A percentile compares a stretch with the other conserved stretches of the same genome.
Evolutionary conservation across 2,329 filamentous ascomycete species (phyloP).

Genomic region (Lasiodiplodia sp.): DNA sequence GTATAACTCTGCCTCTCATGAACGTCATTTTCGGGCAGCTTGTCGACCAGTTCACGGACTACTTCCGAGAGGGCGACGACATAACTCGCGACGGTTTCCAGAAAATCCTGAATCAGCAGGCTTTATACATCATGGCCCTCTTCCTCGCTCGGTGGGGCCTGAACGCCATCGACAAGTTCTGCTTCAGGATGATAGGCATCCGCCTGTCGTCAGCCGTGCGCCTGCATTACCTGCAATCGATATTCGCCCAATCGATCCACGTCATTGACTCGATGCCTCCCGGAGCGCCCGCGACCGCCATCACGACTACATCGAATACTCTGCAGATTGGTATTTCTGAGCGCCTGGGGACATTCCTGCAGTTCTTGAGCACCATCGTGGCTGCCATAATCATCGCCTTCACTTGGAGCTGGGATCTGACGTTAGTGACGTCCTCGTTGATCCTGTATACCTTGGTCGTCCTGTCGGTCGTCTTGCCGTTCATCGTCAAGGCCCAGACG

Average conservation of each 20-base stretch:
- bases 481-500: background rate
- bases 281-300: conserved; percentile 59
- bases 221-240: conserved; percentile 57
- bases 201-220: conserved; percentile 60
- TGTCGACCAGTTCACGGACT: conserved; percentile 1
- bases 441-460: conserved; percentile 42
- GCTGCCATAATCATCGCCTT: conserved; percentile 61
- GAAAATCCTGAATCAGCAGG: conserved; percentile 11
- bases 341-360: conserved; percentile 55
- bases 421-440: conserved; percentile 57
- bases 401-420: conserved; percentile 60
- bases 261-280: conserved; percentile 59
- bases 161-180: conserved; percentile 45
- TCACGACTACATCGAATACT: conserved; percentile 61
- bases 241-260: conserved; percentile 60
- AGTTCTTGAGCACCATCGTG: conserved; percentile 51
- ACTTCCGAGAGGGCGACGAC: background rate
- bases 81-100: background rate
- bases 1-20: conserved; percentile 9
- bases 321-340: conserved; percentile 64
- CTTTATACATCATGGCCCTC: conserved; percentile 43
- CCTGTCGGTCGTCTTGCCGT: conserved; percentile 28
- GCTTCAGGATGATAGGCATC: conserved; percentile 59
- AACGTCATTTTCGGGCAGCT: conserved; percentile 19
- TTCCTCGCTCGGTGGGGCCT: conserved; percentile 47